Conservation (phyloP, 169 alveolate species). For the Babesia ovis region DNA sequence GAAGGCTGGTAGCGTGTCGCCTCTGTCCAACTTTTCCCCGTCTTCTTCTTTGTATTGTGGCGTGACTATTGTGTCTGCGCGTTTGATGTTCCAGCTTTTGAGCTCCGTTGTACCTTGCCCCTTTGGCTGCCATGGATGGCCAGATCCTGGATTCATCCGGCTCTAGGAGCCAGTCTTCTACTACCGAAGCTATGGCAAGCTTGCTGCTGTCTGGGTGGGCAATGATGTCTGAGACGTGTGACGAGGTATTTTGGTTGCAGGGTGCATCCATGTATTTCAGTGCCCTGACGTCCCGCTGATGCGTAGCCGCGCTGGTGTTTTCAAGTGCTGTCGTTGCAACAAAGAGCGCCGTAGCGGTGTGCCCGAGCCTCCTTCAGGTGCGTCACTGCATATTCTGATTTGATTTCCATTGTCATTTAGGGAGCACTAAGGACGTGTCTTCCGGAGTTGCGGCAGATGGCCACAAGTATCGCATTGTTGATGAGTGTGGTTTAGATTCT, state of each 20-base stretch:
- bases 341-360: background rate
- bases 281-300: conserved; percentile 65
- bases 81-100: background rate
- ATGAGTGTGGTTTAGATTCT: conserved; percentile 26
- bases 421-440: background rate
- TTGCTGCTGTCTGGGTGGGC: conserved; percentile 67
- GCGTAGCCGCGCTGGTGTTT: conserved; percentile 54
- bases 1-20: no score
- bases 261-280: conserved; percentile 6
- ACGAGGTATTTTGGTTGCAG: conserved; percentile 4
- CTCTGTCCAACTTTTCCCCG: no score
- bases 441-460: background rate
- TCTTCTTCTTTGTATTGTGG: no score
- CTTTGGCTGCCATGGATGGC: background rate
- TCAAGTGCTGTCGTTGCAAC: conserved; percentile 54
- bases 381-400: background rate
- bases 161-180: background rate
- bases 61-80: background rate
- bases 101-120: background rate
- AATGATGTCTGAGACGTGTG: conserved; percentile 61
- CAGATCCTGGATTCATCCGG: no score
- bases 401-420: background rate
- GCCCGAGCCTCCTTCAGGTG: background rate
- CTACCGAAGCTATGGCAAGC: conserved; percentile 51
- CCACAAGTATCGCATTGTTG: conserved; percentile 31